phyloP scores from a whole-genome alignment of 208 protist genomes.

The Naegleria fowleri region DNA sequence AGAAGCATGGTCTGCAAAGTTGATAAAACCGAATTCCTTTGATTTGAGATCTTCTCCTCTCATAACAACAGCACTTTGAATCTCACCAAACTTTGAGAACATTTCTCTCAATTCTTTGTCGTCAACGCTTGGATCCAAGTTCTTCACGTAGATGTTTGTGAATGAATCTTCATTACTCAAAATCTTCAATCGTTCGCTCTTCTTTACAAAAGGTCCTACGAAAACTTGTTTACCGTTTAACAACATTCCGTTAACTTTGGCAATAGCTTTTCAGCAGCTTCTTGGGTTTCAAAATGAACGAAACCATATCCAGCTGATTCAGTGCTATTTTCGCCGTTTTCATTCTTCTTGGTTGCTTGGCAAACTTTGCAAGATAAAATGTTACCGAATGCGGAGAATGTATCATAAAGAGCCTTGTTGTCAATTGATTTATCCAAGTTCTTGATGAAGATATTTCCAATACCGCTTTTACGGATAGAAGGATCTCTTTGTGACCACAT shows the following conservation, averaged over 20 bases:
- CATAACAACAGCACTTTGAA: conserved; percentile 79
- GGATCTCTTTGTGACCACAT: conserved; percentile 99
- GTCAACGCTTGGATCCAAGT: conserved; percentile 77
- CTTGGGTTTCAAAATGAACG: conserved; percentile 95
- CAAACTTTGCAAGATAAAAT: conserved; percentile 97
- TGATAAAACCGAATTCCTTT: conserved; percentile 96
- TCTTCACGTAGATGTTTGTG: conserved; percentile 98
- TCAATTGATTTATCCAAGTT: conserved; percentile 91
- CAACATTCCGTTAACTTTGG: conserved; percentile 90
- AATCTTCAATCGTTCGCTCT: conserved; percentile 77
- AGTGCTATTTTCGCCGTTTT: conserved; percentile 66
- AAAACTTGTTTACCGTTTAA: conserved; percentile 82
- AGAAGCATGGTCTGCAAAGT: conserved; percentile 88
- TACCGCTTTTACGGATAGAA: conserved; percentile 80
- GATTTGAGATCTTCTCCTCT: conserved; percentile 79
- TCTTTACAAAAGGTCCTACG: conserved; percentile 80
- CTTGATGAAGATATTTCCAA: conserved; percentile 98
- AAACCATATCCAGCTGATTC: conserved; percentile 89
- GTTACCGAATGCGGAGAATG: conserved; percentile 92
- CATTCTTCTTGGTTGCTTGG: conserved; percentile 45
- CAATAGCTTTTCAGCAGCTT: conserved; percentile 87
- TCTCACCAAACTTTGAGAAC: conserved; percentile 85
- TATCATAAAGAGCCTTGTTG: conserved; percentile 92
- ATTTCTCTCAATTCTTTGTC: conserved; percentile 82
- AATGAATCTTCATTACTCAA: conserved; percentile 76